phyloP scores from a whole-genome alignment of 768 basidiomycete genomes.

The Auriscalpium vulgare region DNA sequence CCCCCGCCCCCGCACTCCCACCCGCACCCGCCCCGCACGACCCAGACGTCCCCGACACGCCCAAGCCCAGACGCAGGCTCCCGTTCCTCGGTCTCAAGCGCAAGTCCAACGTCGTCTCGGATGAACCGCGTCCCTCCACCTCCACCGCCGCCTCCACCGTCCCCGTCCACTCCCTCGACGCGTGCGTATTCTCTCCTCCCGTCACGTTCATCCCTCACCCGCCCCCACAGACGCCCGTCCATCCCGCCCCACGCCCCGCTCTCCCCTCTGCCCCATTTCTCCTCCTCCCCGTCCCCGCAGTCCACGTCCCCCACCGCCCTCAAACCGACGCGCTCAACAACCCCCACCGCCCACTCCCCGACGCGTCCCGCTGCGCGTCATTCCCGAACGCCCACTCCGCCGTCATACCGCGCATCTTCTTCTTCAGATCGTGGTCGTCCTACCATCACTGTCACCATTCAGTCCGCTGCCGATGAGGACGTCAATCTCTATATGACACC shows the following conservation, averaged over 20 bases:
- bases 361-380: conserved; percentile 5
- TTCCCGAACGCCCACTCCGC: conserved; percentile 10
- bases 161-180: not conserved
- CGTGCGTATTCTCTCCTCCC: not conserved
- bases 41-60: not conserved
- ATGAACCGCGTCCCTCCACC: not conserved
- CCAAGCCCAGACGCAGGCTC: conserved; percentile 11
- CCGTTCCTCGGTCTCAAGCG: conserved; percentile 14
- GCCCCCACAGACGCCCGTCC: too few relatives aligned
- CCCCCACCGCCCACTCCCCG: conserved; percentile 5
- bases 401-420: not conserved
- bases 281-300: not conserved
- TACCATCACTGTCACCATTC: not conserved
- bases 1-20: not conserved
- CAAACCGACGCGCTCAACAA: conserved; percentile 5
- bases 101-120: conserved; percentile 5
- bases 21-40: not conserved
- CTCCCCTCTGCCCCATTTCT: not conserved
- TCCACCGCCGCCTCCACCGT: not conserved
- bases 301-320: conserved; percentile 1
- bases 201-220: too few relatives aligned
- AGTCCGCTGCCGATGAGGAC: conserved; percentile 11
- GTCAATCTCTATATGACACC: conserved; percentile 7
- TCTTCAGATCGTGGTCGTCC: not conserved
- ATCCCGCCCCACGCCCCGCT: not conserved